Evolutionary conservation across 345 rosid genomes (phyloP), one percentile per base, ranked within the genome.

Genomic region (Eucalyptus polyanthemos): DNA sequence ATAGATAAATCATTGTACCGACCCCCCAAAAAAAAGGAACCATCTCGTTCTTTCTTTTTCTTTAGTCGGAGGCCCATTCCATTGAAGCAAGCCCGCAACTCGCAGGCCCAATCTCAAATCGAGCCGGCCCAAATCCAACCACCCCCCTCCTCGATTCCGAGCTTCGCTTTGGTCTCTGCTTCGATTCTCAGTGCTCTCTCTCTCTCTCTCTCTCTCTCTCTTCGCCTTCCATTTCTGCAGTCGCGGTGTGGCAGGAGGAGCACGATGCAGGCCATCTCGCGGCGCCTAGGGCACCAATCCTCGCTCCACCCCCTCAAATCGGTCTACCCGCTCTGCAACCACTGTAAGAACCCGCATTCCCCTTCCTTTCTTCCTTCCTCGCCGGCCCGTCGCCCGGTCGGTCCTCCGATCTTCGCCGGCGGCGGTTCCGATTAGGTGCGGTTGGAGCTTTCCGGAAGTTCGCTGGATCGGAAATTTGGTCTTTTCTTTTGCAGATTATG

Each of bases 261-360:
- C 90, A 93, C 50, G 95, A 97, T 98, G 98, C 98, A 95, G 90
- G 94, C 96, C 88, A 85, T 96, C 80, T 91, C 97, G 29, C 93
- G 95, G 92, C 94, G 97, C 87, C 91, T 97, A 51, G 90, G 94
- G 86, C 98, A 94, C 47, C 95, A 92, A 86, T 93, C 96, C 89
- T 92, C 96, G 47, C 62, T 91, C 87, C 91, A 94, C 31, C 92
- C 93, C 87, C 89, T 95, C 89, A 93, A 94, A 91, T 94, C 94
- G 34, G 88, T 94, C 65, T 94, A 93, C 60, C 94, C 95, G 88
- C 90, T 92, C 92, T 89, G 93, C 67, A 89, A 94, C 93, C 94
- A 93, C 89, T 80, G 99, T 97, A 95, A 89, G 51, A 25, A 67
- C 29, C 56, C 49, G 27, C 31, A 24, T 45, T 87, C 37, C 58